phyloP scores from a whole-genome alignment of 805 yeast genomes.

The Yamadazyma philogaea region DNA sequence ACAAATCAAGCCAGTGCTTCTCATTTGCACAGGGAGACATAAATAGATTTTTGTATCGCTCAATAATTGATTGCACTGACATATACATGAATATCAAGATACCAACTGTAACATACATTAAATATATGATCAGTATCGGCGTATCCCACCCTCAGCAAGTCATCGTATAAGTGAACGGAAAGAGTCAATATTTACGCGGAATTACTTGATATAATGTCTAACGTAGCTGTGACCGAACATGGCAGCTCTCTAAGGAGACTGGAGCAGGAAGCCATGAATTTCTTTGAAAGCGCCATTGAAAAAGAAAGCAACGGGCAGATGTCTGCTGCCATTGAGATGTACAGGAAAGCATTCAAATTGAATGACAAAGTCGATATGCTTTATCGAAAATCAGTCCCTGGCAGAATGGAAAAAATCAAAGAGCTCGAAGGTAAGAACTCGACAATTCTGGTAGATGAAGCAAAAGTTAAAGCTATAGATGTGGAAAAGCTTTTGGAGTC shows the following conservation, averaged over 20 bases:
- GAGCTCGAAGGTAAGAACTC: slow-evolving; percentile 29
- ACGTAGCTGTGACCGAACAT: neutral
- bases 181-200: neutral
- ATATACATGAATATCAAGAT: no score
- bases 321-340: slow-evolving; percentile 76
- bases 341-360: slow-evolving; percentile 67
- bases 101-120: no score
- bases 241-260: neutral
- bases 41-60: no score
- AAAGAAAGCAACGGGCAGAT: slow-evolving; percentile 72
- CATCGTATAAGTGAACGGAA: neutral
- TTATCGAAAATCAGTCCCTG: slow-evolving; percentile 57
- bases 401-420: slow-evolving; percentile 28
- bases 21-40: slow-evolving; percentile 47
- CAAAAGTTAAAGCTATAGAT: slow-evolving; percentile 35
- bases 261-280: slow-evolving; percentile 50
- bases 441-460: slow-evolving; percentile 32
- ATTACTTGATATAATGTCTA: slow-evolving; percentile 1
- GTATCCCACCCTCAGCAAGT: neutral
- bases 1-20: slow-evolving; percentile 79
- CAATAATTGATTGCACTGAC: no score
- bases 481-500: slow-evolving; percentile 39
- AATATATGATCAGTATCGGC: neutral
- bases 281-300: slow-evolving; percentile 67
- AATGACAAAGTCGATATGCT: slow-evolving; percentile 60